Base-by-base conservation (phyloP, 371 early-diverging fungal genomes). In the Lichtheimia hyalospora region DNA sequence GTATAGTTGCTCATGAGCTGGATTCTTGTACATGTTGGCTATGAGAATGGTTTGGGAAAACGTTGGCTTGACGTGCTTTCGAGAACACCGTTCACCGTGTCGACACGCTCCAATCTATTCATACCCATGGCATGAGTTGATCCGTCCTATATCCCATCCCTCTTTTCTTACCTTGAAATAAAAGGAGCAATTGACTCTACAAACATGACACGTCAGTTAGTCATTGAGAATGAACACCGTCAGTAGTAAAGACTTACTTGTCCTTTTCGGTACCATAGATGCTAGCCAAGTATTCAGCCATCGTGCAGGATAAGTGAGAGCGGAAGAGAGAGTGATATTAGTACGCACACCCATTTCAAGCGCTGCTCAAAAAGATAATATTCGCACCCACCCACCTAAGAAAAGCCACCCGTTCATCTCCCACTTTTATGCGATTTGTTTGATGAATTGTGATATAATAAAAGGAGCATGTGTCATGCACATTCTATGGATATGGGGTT, bases 61-160 rank as follows among this genome's bases (percentile, higher is more conserved):
- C 58, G 88, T 89, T n/a, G 97, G 98, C 70, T 93, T 92, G 60
- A 95, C 93, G 65, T 99, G 99, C 68, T 95, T 96, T 64, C 98
- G 85, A n/a, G 96, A 93, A 75, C 98, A 98, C 18, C 93, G 87
- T 64, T 96, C 97, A 52, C 98, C 98, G 70, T 98, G 98, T 44
- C 97, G 88, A 74, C 99, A 99, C 42, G 97, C 96, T 25, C 98
- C 98, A 63, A 97, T 97, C 84, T 80, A 60, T 34, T 10, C n/a
- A 34, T 8, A 52, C 5, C 46, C 6, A 46, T 6, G 8, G 6
- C 46, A 20, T 46, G 20, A 46, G 20, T 18, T n/a, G 18, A 46
- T 46, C 46, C 20, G 24, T 15, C 21, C 12, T 15, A 4, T 28
- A 13, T 27, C n/a, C n/a, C n/a, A 28, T 21, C 23, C 16, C 12